Percentiles rank a stretch among this genome's conserved stretches.
Conservation (phyloP, 1,284 basidiomycete genomes). For the Rhodotorula sp. region DNA sequence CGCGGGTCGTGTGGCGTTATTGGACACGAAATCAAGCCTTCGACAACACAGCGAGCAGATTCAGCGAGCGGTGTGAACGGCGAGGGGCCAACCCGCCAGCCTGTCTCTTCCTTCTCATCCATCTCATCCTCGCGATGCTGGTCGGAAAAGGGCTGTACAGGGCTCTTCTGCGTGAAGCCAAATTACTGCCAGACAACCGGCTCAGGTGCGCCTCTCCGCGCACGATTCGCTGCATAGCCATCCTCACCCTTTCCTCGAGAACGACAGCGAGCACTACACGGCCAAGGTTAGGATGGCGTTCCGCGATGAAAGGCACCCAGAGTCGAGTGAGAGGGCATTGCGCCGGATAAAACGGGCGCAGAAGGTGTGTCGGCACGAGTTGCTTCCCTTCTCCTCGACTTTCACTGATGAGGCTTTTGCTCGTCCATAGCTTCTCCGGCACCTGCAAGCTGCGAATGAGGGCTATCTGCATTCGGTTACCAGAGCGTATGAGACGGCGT, state of each 20-base stretch:
- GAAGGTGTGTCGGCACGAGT: conserved; percentile 12
- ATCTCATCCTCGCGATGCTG: not conserved
- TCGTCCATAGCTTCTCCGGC: conserved; percentile 57
- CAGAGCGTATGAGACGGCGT: conserved; percentile 69
- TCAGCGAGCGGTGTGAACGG: not conserved
- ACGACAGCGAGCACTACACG: conserved; percentile 25
- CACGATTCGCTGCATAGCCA: not conserved
- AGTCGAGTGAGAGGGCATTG: conserved; percentile 2
- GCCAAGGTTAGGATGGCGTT: not conserved
- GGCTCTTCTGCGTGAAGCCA: conserved; percentile 6
- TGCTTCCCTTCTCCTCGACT: not conserved
- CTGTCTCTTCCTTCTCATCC: not conserved
- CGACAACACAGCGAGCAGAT: no score
- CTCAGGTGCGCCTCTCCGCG: conserved; percentile 1
- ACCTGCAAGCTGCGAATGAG: conserved; percentile 60
- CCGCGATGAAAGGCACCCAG: not conserved
- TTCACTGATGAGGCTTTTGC: not conserved
- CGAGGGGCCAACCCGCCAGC: not conserved
- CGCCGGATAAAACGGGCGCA: conserved; percentile 22
- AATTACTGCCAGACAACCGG: not conserved
- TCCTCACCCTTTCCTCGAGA: not conserved
- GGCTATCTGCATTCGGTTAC: conserved; percentile 60
- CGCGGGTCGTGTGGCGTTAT: not conserved
- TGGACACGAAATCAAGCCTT: no score
- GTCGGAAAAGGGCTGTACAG: conserved; percentile 16